Base-by-base conservation (phyloP, 495 filamentous ascomycete species). In the Tuber magnatum region DNA sequence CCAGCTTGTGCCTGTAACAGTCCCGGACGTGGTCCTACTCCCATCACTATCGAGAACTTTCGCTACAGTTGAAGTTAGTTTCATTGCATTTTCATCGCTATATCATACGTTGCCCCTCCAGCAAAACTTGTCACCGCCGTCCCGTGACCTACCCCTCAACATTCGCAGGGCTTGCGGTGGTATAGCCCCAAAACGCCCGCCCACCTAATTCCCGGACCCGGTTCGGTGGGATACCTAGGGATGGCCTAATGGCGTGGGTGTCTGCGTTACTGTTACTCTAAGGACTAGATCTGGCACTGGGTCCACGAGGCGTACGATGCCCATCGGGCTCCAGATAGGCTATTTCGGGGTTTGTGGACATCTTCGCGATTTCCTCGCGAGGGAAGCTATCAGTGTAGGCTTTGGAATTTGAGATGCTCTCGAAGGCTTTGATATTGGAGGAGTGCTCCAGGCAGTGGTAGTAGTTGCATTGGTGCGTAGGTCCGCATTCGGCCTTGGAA, bases 71-170 rank as follows among this genome's bases (percentile, higher is more conserved):
- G 92, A 82, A 71, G 91, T 83, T n/a, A 92, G 82, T 72, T 85
- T 85, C 71, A 87, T 89, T 76, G 89, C 88, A 85, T 92, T 92
- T 72, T 89, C 87, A 61, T 91, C 87, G 73, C 91, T 91, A 70
- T 88, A 91, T 8, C 91, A 70, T 88, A 91, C 9, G 88, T 91
- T 65, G 80, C 83, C 32, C 89, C 89, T 20, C 85, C 91, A 73
- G 91, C 87, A 32, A 89, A 92, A 38, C 90, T 90, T 1, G 90
- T 86, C 71, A 91, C 89, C 82, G 91, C 90, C 14, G 87, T 90
- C 38, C 90, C 90, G 81, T 92, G 91, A 12, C 90, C 88, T 87
- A 85, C 71, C 86, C 78, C 74, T 89, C 88, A 4, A 82, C 85
- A 76, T 87, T 81, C 65, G 84, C 83, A 51, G 83, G 75, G n/a